These are phyloP conservation scores for Eimeria falciformis DNA, from an alignment of 169 alveolate species.

Conservation along the genomic window DNA sequence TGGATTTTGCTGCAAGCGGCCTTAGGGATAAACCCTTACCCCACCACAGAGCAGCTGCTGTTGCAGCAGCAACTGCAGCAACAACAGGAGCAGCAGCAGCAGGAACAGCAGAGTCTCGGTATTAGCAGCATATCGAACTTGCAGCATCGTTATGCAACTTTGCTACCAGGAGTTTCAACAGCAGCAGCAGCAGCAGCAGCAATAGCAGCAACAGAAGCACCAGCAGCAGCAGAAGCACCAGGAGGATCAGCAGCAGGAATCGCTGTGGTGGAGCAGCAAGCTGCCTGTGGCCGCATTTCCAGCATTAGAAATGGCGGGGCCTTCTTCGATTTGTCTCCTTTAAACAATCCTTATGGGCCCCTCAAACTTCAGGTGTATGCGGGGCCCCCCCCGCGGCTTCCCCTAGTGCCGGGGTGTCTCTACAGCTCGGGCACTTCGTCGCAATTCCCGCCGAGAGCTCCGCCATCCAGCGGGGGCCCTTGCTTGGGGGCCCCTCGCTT, in stretches of 20 bases:
- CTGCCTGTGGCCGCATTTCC: slow-evolving; percentile 75
- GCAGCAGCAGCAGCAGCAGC: background rate
- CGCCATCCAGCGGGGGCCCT: background rate
- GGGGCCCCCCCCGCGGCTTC: background rate
- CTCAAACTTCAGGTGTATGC: slow-evolving; percentile 38
- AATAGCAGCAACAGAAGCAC: background rate
- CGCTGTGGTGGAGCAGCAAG: background rate
- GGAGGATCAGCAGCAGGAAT: too few species aligned
- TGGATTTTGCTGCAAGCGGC: slow-evolving; percentile 6
- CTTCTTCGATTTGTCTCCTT: slow-evolving; percentile 77
- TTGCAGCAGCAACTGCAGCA: background rate
- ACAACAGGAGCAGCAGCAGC: background rate
- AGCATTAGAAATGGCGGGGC: slow-evolving; percentile 81
- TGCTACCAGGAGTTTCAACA: background rate
- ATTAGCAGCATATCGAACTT: background rate
- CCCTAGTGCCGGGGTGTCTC: too few species aligned
- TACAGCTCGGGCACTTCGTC: background rate
- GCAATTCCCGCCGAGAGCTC: background rate
- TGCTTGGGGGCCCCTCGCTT: background rate
- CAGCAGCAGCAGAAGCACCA: background rate
- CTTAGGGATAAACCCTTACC: background rate
- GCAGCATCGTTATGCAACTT: background rate
- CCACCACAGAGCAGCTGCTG: slow-evolving; percentile 10
- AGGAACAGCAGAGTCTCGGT: slow-evolving; percentile 2
- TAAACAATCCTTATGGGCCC: slow-evolving; percentile 60